Percentiles rank a stretch among this genome's conserved stretches.
Conservation (phyloP, 352 stramenopile species). For the Globisporangium canariense region DNA sequence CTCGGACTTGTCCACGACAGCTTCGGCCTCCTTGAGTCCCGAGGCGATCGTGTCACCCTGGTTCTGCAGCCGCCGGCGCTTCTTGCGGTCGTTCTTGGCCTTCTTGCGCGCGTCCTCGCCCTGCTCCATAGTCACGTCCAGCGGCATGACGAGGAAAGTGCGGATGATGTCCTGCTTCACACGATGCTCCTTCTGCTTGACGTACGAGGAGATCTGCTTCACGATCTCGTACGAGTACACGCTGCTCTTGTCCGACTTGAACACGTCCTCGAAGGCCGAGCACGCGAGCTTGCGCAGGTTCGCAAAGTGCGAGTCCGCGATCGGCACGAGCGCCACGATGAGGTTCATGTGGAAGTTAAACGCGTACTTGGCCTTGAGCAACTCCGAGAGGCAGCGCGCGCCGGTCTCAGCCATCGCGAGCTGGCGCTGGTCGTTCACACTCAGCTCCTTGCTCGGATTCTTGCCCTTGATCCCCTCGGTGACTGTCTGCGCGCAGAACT, state of each 20-base stretch:
- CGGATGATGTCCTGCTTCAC: conserved; percentile 73
- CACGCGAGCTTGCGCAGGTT: conserved; percentile 55
- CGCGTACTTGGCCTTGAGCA: conserved; percentile 80
- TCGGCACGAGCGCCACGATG: conserved; percentile 75
- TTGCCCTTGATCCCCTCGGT: conserved; percentile 57
- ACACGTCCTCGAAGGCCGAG: conserved; percentile 66
- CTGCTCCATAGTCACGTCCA: conserved; percentile 86
- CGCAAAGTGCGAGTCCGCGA: conserved; percentile 65
- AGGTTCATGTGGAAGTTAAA: conserved; percentile 89
- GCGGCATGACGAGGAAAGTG: conserved; percentile 75
- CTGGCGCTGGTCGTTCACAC: conserved; percentile 31
- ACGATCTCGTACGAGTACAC: conserved; percentile 67
- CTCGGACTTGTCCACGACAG: conserved; percentile 90
- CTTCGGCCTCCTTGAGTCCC: conserved; percentile 94
- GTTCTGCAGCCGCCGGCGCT: conserved; percentile 70
- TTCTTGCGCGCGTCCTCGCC: conserved; percentile 74
- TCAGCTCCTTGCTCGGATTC: conserved; percentile 36
- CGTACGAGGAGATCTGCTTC: conserved; percentile 79
- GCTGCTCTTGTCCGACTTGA: conserved; percentile 73
- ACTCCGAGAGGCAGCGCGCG: conserved; percentile 67
- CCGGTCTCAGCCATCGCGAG: conserved; percentile 67
- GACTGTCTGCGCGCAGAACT: conserved; percentile 64
- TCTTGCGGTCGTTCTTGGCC: conserved; percentile 82
- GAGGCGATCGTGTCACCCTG: conserved; percentile 84
- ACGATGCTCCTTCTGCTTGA: conserved; percentile 81